Evolutionary conservation across 352 stramenopile species (phyloP).

Genomic region (Blastocystis sp.): DNA sequence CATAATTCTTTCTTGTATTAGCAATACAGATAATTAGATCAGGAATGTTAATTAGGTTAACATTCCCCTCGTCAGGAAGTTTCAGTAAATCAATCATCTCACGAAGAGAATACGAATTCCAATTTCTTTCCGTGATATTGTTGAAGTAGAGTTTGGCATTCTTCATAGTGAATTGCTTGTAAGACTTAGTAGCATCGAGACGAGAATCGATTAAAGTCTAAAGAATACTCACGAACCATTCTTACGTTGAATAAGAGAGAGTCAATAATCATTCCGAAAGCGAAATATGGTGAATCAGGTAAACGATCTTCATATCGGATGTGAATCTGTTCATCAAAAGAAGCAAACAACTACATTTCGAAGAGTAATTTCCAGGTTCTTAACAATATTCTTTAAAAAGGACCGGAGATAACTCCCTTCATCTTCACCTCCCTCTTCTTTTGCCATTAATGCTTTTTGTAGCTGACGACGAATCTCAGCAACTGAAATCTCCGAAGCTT

Average conservation of each 20-base stretch:
- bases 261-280: slow-evolving; percentile 20
- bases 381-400: slow-evolving; percentile 36
- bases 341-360: background rate
- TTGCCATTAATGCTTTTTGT: slow-evolving; percentile 38
- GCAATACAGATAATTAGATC: slow-evolving; percentile 29
- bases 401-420: slow-evolving; percentile 17
- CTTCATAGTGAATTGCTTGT: slow-evolving; percentile 54
- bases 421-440: slow-evolving; percentile 56
- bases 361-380: slow-evolving; percentile 50
- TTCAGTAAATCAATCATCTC: slow-evolving; percentile 40
- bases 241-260: slow-evolving; percentile 36
- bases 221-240: background rate
- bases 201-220: slow-evolving; percentile 21
- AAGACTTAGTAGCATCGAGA: slow-evolving; percentile 20
- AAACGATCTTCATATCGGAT: slow-evolving; percentile 49
- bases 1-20: slow-evolving; percentile 40
- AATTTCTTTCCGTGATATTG: background rate
- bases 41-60: slow-evolving; percentile 39
- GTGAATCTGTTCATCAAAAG: background rate
- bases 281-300: slow-evolving; percentile 19
- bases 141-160: slow-evolving; percentile 41
- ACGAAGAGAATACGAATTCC: slow-evolving; percentile 3
- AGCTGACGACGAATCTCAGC: slow-evolving; percentile 36
- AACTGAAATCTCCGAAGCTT: slow-evolving; percentile 35
- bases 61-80: background rate